phyloP scores from a whole-genome alignment of 1,284 basidiomycete genomes.

The Fomes fomentarius region DNA sequence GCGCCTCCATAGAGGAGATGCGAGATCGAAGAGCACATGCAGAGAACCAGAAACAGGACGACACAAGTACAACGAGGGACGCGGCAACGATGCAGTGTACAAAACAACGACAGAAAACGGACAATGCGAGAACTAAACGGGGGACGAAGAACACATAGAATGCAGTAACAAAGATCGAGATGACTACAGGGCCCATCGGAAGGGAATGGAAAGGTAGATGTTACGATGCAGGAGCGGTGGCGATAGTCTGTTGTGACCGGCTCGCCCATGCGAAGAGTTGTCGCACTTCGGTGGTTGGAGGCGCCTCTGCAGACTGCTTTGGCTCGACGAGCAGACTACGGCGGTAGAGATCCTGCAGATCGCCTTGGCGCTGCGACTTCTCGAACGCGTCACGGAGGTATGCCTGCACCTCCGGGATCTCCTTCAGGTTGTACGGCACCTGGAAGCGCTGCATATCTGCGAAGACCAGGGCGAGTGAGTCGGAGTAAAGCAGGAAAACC shows the following conservation, averaged over 20 bases:
- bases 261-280: slow-evolving; percentile 79
- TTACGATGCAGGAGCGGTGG: slow-evolving; percentile 16
- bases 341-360: slow-evolving; percentile 80
- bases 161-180: slow-evolving; percentile 12
- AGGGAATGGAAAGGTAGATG: slow-evolving; percentile 16
- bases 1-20: neutral
- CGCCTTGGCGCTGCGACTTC: slow-evolving; percentile 70
- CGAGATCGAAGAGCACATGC: slow-evolving; percentile 2
- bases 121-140: slow-evolving; percentile 4
- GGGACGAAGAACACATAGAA: slow-evolving; percentile 1
- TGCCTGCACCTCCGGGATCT: slow-evolving; percentile 82
- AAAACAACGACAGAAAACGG: slow-evolving; percentile 25
- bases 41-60: neutral
- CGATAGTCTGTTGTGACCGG: slow-evolving; percentile 41
- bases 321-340: slow-evolving; percentile 82
- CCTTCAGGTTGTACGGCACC: slow-evolving; percentile 79
- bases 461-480: slow-evolving; percentile 4
- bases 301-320: slow-evolving; percentile 71
- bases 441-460: slow-evolving; percentile 95
- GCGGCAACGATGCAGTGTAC: slow-evolving; percentile 16
- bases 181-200: slow-evolving; percentile 14
- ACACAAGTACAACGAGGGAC: slow-evolving; percentile 14
- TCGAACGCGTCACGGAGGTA: slow-evolving; percentile 77
- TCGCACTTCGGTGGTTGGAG: slow-evolving; percentile 68
- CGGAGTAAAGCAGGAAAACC: no score